These are phyloP conservation scores for Myxozyma neotropica DNA, from an alignment of 805 yeast genomes.

Conservation along the genomic window DNA sequence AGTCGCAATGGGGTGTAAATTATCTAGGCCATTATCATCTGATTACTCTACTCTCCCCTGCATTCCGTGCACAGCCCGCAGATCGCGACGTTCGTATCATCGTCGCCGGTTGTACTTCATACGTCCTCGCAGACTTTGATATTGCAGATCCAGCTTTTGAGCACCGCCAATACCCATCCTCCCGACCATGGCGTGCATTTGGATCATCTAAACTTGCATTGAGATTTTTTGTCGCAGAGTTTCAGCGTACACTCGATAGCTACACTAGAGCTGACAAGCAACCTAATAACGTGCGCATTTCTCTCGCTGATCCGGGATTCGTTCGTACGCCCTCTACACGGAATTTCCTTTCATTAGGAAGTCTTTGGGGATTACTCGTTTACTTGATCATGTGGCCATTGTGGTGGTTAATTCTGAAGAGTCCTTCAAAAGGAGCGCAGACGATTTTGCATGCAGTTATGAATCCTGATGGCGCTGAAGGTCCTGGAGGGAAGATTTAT, in stretches of 20 bases:
- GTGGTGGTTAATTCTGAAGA: conserved; percentile 78
- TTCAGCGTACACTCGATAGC: conserved; percentile 63
- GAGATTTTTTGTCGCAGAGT: conserved; percentile 74
- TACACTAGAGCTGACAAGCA: conserved; percentile 68
- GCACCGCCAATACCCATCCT: conserved; percentile 58
- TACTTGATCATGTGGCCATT: conserved; percentile 76
- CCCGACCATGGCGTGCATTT: conserved; percentile 71
- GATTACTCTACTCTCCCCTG: conserved; percentile 76
- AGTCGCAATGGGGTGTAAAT: conserved; percentile 79
- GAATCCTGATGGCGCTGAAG: conserved; percentile 68
- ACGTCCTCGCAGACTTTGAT: conserved; percentile 70
- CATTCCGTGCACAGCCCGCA: conserved; percentile 85
- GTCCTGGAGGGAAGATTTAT: conserved; percentile 68
- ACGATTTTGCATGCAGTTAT: conserved; percentile 66
- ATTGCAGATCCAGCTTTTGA: conserved; percentile 66
- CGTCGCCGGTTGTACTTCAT: conserved; percentile 76
- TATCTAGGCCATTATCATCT: conserved; percentile 81
- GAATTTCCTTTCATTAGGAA: conserved; percentile 75
- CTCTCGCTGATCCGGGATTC: conserved; percentile 86
- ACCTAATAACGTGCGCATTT: conserved; percentile 67
- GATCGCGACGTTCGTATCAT: conserved; percentile 90
- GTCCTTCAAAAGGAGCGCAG: conserved; percentile 79
- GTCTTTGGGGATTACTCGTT: conserved; percentile 59
- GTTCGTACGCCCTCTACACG: conserved; percentile 87
- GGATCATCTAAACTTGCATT: conserved; percentile 82